A percentile compares a stretch with the other conserved stretches of the same genome.
phyloP scores from a whole-genome alignment of 345 rosid genomes.

The Lagerstroemia speciosa region DNA sequence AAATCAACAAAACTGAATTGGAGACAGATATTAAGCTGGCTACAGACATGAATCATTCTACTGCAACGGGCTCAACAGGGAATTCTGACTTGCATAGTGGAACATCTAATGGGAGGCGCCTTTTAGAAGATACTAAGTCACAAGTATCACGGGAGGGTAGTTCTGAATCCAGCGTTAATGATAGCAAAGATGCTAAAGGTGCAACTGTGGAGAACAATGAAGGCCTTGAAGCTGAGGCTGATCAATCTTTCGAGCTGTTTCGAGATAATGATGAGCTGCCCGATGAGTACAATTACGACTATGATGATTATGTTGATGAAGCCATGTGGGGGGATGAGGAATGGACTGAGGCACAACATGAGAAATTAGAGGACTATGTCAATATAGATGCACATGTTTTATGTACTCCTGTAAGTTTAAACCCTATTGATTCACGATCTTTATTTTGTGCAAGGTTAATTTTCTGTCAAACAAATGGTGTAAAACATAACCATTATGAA shows the following conservation, averaged over 20 bases:
- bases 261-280: conserved; percentile 85
- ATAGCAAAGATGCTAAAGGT: conserved; percentile 29
- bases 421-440: conserved; percentile 11
- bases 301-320: conserved; percentile 88
- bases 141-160: conserved; percentile 35
- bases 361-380: conserved; percentile 83
- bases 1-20: conserved; percentile 26
- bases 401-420: conserved; percentile 81
- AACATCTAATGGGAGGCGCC: conserved; percentile 57
- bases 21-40: conserved; percentile 33
- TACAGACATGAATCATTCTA: conserved; percentile 27
- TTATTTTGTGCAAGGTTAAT: not conserved
- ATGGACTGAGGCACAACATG: conserved; percentile 79
- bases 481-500: not conserved
- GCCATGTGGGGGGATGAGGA: conserved; percentile 96
- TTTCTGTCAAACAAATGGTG: not conserved
- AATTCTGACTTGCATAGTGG: conserved; percentile 29
- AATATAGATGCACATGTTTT: conserved; percentile 84
- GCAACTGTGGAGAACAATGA: conserved; percentile 84
- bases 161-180: conserved; percentile 34
- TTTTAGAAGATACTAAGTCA: conserved; percentile 55
- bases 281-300: conserved; percentile 84
- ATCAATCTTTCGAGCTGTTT: conserved; percentile 78
- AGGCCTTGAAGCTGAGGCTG: conserved; percentile 81
- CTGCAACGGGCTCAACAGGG: conserved; percentile 25